Conservation (phyloP, 306 rosid genomes). For the Vicia sativa region DNA sequence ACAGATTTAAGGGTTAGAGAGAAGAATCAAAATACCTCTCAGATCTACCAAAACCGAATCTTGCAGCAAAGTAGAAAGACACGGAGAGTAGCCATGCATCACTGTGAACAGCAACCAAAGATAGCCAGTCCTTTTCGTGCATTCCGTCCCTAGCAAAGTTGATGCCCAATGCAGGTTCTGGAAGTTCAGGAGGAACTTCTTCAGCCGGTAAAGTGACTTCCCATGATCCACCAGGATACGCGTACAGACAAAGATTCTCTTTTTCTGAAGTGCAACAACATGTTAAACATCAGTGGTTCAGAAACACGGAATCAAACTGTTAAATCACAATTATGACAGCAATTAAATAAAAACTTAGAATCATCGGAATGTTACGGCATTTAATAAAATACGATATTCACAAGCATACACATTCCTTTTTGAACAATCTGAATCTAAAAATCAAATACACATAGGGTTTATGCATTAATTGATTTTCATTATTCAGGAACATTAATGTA, state of each 20-base stretch:
- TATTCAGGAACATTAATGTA: neutral
- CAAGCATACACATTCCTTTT: neutral
- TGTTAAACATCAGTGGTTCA: constrained; percentile 17
- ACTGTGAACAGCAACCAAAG: constrained; percentile 50
- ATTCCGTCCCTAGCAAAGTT: constrained; percentile 50
- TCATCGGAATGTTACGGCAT: neutral
- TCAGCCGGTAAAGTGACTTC: constrained; percentile 47
- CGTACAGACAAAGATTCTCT: constrained; percentile 49
- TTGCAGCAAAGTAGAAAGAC: constrained; percentile 47
- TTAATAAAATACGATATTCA: neutral
- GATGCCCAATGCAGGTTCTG: constrained; percentile 51
- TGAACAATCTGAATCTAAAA: neutral
- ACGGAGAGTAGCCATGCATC: constrained; percentile 48
- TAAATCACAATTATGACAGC: neutral
- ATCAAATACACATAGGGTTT: neutral
- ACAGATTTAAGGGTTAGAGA: neutral
- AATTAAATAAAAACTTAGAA: neutral
- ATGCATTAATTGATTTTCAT: neutral
- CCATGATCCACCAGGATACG: constrained; percentile 42
- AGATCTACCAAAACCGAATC: constrained; percentile 51
- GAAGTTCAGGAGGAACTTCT: constrained; percentile 53
- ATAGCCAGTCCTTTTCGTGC: constrained; percentile 49
- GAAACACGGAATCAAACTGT: neutral
- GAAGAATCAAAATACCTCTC: constrained; percentile 36
- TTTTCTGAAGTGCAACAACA: constrained; percentile 34